These are phyloP conservation scores for Curvularia sp. DNA, from an alignment of 2,329 filamentous ascomycete genomes.

Conservation along the genomic window DNA sequence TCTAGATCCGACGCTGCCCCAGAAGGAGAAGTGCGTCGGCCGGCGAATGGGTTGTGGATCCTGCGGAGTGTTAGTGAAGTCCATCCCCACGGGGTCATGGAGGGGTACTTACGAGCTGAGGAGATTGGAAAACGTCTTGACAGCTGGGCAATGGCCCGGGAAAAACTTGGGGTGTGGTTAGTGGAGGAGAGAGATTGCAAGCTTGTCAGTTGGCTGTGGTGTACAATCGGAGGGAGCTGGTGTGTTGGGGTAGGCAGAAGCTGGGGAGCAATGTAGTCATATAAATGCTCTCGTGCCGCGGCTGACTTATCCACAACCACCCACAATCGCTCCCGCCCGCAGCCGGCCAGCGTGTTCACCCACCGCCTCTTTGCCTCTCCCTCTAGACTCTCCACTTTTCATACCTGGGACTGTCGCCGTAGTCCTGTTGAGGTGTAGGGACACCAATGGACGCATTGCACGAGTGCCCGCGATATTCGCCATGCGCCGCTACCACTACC, in stretches of 20 bases:
- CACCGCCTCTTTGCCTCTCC: slow-evolving; percentile 42
- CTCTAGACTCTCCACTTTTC: slow-evolving; percentile 33
- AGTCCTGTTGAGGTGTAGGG: slow-evolving; percentile 5
- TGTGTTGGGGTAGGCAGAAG: slow-evolving; percentile 18
- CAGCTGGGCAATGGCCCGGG: slow-evolving; percentile 62
- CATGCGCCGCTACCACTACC: slow-evolving; percentile 32
- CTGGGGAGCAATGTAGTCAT: slow-evolving; percentile 16
- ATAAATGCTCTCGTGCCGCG: slow-evolving; percentile 31
- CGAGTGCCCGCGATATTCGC: slow-evolving; percentile 21
- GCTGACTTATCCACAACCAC: slow-evolving; percentile 33
- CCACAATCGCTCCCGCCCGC: slow-evolving; percentile 31
- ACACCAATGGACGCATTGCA: slow-evolving; percentile 35
- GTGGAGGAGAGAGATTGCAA: slow-evolving; percentile 18
- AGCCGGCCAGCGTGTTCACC: slow-evolving; percentile 37
- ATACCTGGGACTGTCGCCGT: slow-evolving; percentile 29
- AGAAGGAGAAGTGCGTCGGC: slow-evolving; percentile 88
- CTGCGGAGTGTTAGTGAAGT: slow-evolving; percentile 57
- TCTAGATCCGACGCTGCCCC: slow-evolving; percentile 75
- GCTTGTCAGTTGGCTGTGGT: slow-evolving; percentile 17
- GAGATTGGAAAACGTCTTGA: slow-evolving; percentile 98
- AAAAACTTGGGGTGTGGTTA: slow-evolving; percentile 22
- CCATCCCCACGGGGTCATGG: slow-evolving; percentile 15
- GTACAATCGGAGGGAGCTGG: slow-evolving; percentile 14
- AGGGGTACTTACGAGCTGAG: slow-evolving; percentile 82
- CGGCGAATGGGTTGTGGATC: slow-evolving; percentile 94